Percentiles rank a stretch among this genome's conserved stretches.
phyloP scores from a whole-genome alignment of 2,329 filamentous ascomycete species.

The Colletotrichum spaethianum region DNA sequence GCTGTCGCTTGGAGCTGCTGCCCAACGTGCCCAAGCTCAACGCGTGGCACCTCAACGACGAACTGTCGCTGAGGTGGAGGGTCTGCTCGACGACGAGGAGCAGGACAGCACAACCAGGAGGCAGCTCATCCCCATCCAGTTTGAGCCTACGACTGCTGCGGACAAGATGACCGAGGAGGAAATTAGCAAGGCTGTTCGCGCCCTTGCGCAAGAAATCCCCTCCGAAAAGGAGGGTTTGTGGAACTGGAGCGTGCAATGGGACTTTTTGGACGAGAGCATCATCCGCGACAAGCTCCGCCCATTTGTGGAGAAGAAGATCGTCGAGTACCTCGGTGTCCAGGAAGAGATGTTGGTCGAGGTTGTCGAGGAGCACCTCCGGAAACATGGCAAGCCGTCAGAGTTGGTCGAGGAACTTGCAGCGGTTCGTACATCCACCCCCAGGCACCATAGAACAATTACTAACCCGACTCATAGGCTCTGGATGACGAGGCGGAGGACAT shows the following conservation, averaged over 20 bases:
- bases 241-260: slow-evolving; percentile 95
- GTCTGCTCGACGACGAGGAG: slow-evolving; percentile 94
- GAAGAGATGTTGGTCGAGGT: slow-evolving; percentile 96
- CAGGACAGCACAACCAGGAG: slow-evolving; percentile 80
- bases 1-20: slow-evolving; percentile 89
- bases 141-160: slow-evolving; percentile 77
- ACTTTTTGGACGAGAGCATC: slow-evolving; percentile 85
- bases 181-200: slow-evolving; percentile 82
- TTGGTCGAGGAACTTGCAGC: slow-evolving; percentile 88
- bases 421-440: slow-evolving; percentile 64
- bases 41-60: slow-evolving; percentile 73
- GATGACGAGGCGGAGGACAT: slow-evolving; percentile 95
- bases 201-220: slow-evolving; percentile 91
- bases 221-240: slow-evolving; percentile 88
- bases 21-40: slow-evolving; percentile 77
- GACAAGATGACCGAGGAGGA: slow-evolving; percentile 87
- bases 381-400: slow-evolving; percentile 81
- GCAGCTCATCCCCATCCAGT: slow-evolving; percentile 86
- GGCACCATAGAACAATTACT: slow-evolving; percentile 43
- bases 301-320: slow-evolving; percentile 98
- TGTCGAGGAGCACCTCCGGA: slow-evolving; percentile 88
- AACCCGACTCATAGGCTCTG: slow-evolving; percentile 72
- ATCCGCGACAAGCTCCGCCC: slow-evolving; percentile 90
- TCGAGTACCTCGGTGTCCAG: slow-evolving; percentile 96
- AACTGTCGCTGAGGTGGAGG: slow-evolving; percentile 94